Evolutionary conservation across 768 basidiomycete genomes (phyloP).

Genomic region (Lenzites betulinus): DNA sequence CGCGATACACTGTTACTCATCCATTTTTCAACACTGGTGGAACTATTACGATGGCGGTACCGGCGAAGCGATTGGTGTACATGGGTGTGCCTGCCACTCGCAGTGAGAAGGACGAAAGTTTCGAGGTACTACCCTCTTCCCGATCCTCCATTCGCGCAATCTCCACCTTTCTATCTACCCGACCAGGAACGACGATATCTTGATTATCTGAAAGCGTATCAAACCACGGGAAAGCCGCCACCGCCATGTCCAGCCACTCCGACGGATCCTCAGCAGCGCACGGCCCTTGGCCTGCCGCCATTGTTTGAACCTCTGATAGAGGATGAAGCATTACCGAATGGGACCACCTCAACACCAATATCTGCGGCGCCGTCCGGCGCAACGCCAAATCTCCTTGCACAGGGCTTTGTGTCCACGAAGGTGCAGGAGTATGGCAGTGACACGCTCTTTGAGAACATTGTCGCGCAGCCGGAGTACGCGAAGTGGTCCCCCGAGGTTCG

Average conservation of each 20-base stretch:
- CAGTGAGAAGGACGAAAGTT: constrained; percentile 24
- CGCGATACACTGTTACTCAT: too few relatives aligned
- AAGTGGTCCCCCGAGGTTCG: constrained; percentile 34
- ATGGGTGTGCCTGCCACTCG: constrained; percentile 25
- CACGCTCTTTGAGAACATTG: constrained; percentile 22
- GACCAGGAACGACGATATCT: constrained; percentile 54
- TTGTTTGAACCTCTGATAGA: constrained; percentile 48
- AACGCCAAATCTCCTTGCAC: constrained; percentile 4
- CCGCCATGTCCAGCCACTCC: constrained; percentile 51
- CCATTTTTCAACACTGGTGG: too few relatives aligned
- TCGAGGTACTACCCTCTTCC: constrained; percentile 25
- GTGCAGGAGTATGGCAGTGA: constrained; percentile 2
- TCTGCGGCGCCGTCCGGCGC: neutral
- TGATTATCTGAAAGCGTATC: constrained; percentile 56
- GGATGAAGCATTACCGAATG: constrained; percentile 1
- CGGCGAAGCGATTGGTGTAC: constrained; percentile 14
- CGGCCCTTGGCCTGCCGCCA: constrained; percentile 48
- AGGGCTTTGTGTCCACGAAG: constrained; percentile 7
- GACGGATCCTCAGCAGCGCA: constrained; percentile 43
- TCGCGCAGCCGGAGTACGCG: constrained; percentile 18
- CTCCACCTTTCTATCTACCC: neutral
- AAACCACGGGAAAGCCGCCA: constrained; percentile 48
- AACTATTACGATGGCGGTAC: neutral
- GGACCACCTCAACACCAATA: neutral
- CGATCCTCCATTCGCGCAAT: neutral